Base-by-base conservation (phyloP, 2,329 filamentous ascomycete species). In the Fusarium pseudonygamai region DNA sequence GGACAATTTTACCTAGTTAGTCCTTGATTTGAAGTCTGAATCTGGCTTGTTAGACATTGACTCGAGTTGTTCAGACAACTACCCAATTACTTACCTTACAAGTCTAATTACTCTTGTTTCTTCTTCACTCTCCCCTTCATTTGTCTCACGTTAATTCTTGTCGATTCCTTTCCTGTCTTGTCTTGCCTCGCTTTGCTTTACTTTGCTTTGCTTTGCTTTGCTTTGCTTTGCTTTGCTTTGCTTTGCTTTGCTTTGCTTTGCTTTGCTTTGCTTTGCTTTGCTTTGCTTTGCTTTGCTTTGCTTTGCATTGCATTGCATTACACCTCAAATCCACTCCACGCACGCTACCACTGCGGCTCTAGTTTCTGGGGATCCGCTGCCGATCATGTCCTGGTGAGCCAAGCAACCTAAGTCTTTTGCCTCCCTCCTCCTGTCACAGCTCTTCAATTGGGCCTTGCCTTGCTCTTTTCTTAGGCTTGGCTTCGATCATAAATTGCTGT, bases 301-400 rank as follows among this genome's bases (percentile, higher is more conserved):
- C 30, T 13, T 67, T 20, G n/a, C 22, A 26, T 69, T 15, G 32
- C 52, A 67, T 67, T 64, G 15, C 56, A 40, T 34, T 61, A 34
- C 37, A 52, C 59, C 47, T 49, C 42, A 24, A 39, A 67, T 49
- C 40, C 36, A 55, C 42, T n/a, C 59, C 36, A 47, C 42, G 11
- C 59, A 47, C 42, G 14, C 59, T 66, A 28, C 67, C 70, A 67
- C 70, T 57, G 60, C 70, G 70, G 61, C 61, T 73, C 66, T 52
- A 52, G 67, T 66, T 62, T 64, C 69, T 64, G 69, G 62, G 69
- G 69, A 61, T 64, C 69, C 58, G 64, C 63, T 65, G 75, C 72
- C 58, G 73, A 77, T 77, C 75, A 73, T 76, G 66, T 70, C 75
- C 73, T 71, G 61, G 75, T 77, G 73, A 77, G 75, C 72, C 64